Base-by-base conservation (phyloP, 306 rosid genomes). In the Corylus americana region DNA sequence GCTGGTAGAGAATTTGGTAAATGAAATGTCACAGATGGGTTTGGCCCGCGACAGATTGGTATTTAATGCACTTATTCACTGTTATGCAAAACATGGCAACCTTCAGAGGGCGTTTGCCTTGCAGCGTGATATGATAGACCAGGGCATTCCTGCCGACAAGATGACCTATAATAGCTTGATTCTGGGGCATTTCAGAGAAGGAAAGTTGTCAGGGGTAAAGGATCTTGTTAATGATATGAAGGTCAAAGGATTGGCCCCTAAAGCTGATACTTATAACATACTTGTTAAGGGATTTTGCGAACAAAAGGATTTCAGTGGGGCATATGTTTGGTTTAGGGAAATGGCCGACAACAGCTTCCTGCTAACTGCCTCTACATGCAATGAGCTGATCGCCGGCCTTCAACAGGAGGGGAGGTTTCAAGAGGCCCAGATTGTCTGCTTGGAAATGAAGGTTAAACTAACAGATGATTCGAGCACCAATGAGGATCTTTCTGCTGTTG, bases 141-240 rank as follows among this genome's bases (percentile, higher is more conserved):
- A 51, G 81, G 92, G 91, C 67, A 63, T 92, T 78, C 49, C 64
- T 44, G 69, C 81, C 2, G 97, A 92, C 87, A 94, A 84, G 83
- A 91, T 82, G 86, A 90, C 96, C 22, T 92, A 92, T 87, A 90
- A 90, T 82, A 83, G 90, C 85, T 88, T 94, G 85, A 94, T 94
- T 87, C 85, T 92, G 37, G 97, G 86, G 51, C 84, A 81, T 68
- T 80, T 90, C 42, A 85, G 84, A 80, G 92, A 83, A 78, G 74
- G 80, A 78, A 87, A 80, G 83, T 73, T 82, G 55, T 85, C 85
- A 51, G 93, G 86, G 80, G 83, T 85, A 31, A 89, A 83, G 78
- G 83, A 73, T 61, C 71, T 92, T 55, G 82, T 94, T 16, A 77
- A 82, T 77, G 90, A 94, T 48, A 92, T 94, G 97, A 92, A 89